Base-by-base conservation (phyloP, 208 protist species). In the Plasmodiophora brassicae region DNA sequence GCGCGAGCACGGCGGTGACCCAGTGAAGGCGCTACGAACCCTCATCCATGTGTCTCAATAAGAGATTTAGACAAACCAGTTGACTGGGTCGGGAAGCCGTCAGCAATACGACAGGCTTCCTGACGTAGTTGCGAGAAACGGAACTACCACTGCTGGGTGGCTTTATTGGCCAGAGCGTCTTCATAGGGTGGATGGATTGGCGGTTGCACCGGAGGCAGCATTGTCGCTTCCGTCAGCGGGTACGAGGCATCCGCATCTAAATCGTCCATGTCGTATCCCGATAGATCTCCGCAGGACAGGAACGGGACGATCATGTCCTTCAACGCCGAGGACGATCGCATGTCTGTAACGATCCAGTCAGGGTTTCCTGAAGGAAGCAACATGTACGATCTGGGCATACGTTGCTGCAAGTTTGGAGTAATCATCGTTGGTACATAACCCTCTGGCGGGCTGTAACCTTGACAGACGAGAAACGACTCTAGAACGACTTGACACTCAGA, bases 231-330 rank as follows among this genome's bases (percentile, higher is more conserved):
- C 41, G 65, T 36, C 41, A 78, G n/a, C 5, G 65, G 14, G 41
- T 78, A 78, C 65, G 65, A 78, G 32, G 65, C 65, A 32, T 78
- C 65, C 10, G 65, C 65, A 38, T 78, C 65, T 14, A 78, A 38
- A 38, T 94, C 93, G 85, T 98, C 95, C n/a, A 95, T 91, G 90
- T 98, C 97, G 87, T 94, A 96, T 20, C 95, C 96, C 25, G 88
- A 93, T 0, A 99, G 91, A 91, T 99, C 97, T 22, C 98, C 98
- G 85, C 97, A 99, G 0, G 97, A 94, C 14, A 99, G 60, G 87
- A 99, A 99, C 0, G 97, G 97, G 0, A 98, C 93, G 22, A 99
- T 90, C 10, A 88, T 71, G 8, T 88, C 91, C 14, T 87, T 36
- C 46, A 54, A 88, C 71, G 85, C 41, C 22, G 20, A 36, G 41